Base-by-base conservation (phyloP, 2,329 filamentous ascomycete species). In the Fusarium sacchari region DNA sequence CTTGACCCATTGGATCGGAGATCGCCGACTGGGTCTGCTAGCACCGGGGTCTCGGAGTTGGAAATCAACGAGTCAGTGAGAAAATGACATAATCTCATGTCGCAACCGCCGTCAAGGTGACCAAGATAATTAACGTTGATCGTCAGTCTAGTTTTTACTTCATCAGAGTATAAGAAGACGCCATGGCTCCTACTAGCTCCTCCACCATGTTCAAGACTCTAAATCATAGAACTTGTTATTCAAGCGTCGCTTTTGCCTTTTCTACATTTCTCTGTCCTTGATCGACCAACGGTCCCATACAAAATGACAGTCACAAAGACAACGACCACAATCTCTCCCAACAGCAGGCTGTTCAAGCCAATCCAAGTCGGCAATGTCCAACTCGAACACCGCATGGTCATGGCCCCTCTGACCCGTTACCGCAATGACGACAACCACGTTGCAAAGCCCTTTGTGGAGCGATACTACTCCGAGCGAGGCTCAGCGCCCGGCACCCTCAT, bases 401-500 rank as follows among this genome's bases (percentile, higher is more conserved):
- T 80, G 56, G 72, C 77, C 20, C 71, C 77, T 2, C 58, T 78
- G 52, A 90, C 88, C n/a, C 85, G 88, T 24, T 85, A 84, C 77
- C 86, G 88, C 58, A 82, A 82, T 57, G 82, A 84, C 60, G 81
- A 87, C 62, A 71, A 82, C n/a, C 77, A 80, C 15, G 75, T 77
- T 4, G 76, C 81, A 18, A 69, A 79, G 14, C 68, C 77, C 1
- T 73, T 80, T 39, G 76, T 80, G 47, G 58, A 73, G 34, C 70
- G 76, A 56, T 80, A 81, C 67, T 81, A 81, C 65, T 69, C 75
- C 14, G 79, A 81, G 64, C 74, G 79, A 14, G 79, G 73, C 20
- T 78, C 77, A 14, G 91, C 79, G 0, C 84, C 88, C 78, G 88
- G 88, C 69, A 81, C 78, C 2, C 62, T 81, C 12, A 49, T 81